phyloP scores from a whole-genome alignment of 169 alveolate species.

The Babesia divergens region DNA sequence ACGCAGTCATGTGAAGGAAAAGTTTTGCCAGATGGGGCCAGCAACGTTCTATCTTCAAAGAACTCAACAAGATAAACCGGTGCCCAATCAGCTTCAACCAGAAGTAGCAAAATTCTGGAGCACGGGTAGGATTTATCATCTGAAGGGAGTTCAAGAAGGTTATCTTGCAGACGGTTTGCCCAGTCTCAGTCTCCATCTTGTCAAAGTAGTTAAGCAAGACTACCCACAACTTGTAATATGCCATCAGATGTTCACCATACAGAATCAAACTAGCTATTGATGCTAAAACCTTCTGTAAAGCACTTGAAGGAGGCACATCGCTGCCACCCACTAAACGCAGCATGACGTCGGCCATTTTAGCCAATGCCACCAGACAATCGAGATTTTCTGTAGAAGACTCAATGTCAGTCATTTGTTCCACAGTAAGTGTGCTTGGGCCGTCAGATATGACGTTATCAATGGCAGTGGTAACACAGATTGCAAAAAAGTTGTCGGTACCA shows the following conservation, averaged over 20 bases:
- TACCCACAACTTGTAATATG: conserved; percentile 70
- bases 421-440: neutral
- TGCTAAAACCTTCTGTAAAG: conserved; percentile 80
- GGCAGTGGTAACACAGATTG: conserved; percentile 81
- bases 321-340: conserved; percentile 81
- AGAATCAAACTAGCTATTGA: conserved; percentile 74
- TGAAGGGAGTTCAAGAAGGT: conserved; percentile 71
- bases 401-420: neutral
- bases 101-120: conserved; percentile 94
- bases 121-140: conserved; percentile 83
- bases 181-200: conserved; percentile 62
- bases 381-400: neutral
- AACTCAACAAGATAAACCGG: conserved; percentile 84
- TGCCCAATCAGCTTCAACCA: conserved; percentile 94
- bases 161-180: conserved; percentile 66
- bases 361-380: conserved; percentile 66
- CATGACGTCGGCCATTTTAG: conserved; percentile 83
- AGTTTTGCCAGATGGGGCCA: conserved; percentile 74
- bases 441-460: conserved; percentile 22
- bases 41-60: conserved; percentile 73
- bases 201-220: conserved; percentile 72
- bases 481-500: conserved; percentile 81
- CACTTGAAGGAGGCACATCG: conserved; percentile 81
- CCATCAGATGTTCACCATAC: conserved; percentile 70
- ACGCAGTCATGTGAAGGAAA: conserved; percentile 40